These are phyloP conservation scores for Lactifluus hygrophoroides DNA, from an alignment of 768 basidiomycete genomes.

Conservation along the genomic window DNA sequence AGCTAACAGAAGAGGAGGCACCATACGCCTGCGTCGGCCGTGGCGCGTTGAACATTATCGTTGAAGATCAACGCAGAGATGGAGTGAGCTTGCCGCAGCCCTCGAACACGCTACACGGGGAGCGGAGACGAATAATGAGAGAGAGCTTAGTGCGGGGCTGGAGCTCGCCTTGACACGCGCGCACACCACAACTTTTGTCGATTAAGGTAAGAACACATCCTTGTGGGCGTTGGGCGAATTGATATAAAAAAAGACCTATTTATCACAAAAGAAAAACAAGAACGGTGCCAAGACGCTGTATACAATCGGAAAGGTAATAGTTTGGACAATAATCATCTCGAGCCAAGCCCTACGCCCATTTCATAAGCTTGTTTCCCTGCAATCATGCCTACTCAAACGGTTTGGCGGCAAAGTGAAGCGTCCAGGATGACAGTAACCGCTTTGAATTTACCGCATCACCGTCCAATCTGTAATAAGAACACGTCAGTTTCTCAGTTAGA, in stretches of 20 bases:
- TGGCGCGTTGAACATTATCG: conserved; percentile 77
- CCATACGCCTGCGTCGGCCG: conserved; percentile 64
- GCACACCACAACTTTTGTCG: no score
- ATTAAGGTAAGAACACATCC: no score
- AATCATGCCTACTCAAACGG: conserved; percentile 28
- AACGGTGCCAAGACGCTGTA: not conserved
- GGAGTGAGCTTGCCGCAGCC: no score
- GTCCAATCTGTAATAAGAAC: conserved; percentile 47
- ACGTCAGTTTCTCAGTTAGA: conserved; percentile 15
- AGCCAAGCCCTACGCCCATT: not conserved
- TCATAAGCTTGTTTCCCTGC: not conserved
- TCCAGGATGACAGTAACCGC: conserved; percentile 83
- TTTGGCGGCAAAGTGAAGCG: conserved; percentile 85
- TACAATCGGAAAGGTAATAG: not conserved
- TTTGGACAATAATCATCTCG: not conserved
- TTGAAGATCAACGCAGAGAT: not conserved
- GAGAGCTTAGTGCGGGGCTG: not conserved
- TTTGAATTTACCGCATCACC: conserved; percentile 80
- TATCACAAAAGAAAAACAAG: not conserved
- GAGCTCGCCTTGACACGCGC: no score
- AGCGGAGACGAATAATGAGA: not conserved
- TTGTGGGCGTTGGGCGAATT: not conserved
- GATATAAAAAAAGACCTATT: not conserved
- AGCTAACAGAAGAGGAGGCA: conserved; percentile 43
- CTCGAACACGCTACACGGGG: not conserved